phyloP scores from a whole-genome alignment of 768 basidiomycete genomes.

The Botryobasidium botryosum region DNA sequence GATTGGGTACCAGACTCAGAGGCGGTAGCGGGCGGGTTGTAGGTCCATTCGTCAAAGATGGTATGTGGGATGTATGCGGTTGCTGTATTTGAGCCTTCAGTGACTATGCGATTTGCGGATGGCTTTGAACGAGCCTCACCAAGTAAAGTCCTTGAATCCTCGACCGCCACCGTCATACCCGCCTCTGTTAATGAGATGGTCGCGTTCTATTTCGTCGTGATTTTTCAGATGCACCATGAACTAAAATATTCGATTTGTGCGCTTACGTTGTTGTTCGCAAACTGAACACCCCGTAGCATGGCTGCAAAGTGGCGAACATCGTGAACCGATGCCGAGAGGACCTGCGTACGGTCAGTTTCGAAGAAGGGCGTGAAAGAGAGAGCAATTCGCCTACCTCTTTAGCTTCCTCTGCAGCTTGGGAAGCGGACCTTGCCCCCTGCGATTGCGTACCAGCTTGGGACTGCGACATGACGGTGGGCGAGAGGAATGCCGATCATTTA shows the following conservation, averaged over 20 bases:
- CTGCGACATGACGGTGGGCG: no score
- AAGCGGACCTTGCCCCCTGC: no score
- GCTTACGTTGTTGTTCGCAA: constrained; percentile 62
- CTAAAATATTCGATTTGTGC: neutral
- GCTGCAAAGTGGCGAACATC: constrained; percentile 56
- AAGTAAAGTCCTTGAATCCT: constrained; percentile 66
- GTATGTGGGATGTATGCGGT: constrained; percentile 66
- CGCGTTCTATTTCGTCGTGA: constrained; percentile 26
- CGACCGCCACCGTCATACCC: constrained; percentile 65
- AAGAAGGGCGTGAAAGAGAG: no score
- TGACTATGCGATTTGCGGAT: neutral
- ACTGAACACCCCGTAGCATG: constrained; percentile 66
- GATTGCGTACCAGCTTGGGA: no score
- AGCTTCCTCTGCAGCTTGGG: no score
- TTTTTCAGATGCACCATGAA: neutral
- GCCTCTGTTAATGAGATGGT: constrained; percentile 49
- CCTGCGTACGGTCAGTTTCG: no score
- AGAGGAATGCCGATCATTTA: no score
- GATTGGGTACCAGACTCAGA: constrained; percentile 22
- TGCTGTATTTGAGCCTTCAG: constrained; percentile 27
- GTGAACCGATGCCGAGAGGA: neutral
- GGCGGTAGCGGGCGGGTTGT: constrained; percentile 26
- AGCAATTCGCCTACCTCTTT: no score
- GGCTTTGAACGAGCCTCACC: constrained; percentile 30
- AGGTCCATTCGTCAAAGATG: constrained; percentile 68